Evolutionary conservation across 371 early-diverging fungal species (phyloP), one percentile per base, ranked within the genome.

Genomic region (Coemansia linderi): DNA sequence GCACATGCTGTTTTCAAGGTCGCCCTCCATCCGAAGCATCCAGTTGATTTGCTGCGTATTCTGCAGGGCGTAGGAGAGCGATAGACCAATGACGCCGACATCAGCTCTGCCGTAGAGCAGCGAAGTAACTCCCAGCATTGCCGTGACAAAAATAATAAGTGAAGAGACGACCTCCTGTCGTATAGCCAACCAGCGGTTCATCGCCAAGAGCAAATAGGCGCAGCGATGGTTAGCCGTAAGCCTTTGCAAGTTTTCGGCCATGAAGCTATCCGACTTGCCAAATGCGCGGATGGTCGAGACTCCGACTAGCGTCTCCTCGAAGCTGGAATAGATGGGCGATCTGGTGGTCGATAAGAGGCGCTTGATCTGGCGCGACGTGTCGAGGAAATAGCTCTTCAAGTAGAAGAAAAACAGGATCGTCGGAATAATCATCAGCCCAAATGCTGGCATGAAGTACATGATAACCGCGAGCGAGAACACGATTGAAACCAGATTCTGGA

Each of bases 101-200:
- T 87, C 89, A 44, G 87, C 81, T 12, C 58, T 65, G 9, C 77
- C 80, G 31, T 72, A 63, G 7, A 61, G 40, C 19, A 90, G 70
- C n/a, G 83, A 82, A 13, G 89, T 41, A 1, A 92, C 92, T 36
- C 88, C 84, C 29, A 91, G 84, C 3, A 87, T 68, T 0, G 91
- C 83, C 12, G 89, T 86, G 36, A 83, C 79, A 37, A 91, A 84
- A 36, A 90, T 85, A 58, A 91, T 87, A 52, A 85, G 75, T 2
- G 85, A 63, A 12, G 89, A 85, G 46, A 91, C 76, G 50, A 91
- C 84, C 76, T 97, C 93, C n/a, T 97, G 84, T 29, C 96, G 91
- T 3, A 95, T 87, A 31, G 95, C 93, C 19, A 96, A 75, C 94
- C 97, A 98, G 37, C 96, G 91, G 61, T 93, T 94, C 61, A 88